Percentiles rank a stretch among this genome's conserved stretches.
These are phyloP conservation scores for Agrostemma githago DNA, from an alignment of 148 eudicot genomes.

Conservation along the genomic window DNA sequence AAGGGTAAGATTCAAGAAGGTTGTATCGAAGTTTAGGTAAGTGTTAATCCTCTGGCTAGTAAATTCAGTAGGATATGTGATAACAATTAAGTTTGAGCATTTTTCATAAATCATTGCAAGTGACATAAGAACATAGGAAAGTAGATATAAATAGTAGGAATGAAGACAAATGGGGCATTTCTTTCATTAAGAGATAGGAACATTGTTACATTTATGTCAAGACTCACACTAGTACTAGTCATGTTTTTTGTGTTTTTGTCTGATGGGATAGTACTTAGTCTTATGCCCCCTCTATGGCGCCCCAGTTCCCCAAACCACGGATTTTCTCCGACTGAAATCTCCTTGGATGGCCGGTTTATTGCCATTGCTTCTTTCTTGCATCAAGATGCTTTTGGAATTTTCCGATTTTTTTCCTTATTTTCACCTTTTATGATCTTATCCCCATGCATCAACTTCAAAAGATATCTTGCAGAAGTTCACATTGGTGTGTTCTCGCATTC, in stretches of 20 bases:
- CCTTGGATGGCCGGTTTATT: conserved; percentile 24
- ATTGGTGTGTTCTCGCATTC: background rate
- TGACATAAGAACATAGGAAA: background rate
- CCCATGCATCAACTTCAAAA: conserved; percentile 22
- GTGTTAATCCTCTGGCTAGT: background rate
- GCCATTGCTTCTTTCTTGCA: conserved; percentile 18
- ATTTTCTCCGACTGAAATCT: conserved; percentile 19
- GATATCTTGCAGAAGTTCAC: background rate
- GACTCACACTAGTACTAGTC: conserved; percentile 14
- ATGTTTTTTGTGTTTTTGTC: conserved; percentile 8
- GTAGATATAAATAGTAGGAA: background rate
- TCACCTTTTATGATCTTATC: conserved; percentile 3
- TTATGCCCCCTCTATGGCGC: conserved; percentile 10
- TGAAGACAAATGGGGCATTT: conserved; percentile 17
- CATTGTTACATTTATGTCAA: conserved; percentile 16
- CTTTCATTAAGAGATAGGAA: conserved; percentile 24
- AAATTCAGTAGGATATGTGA: background rate
- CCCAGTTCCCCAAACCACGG: conserved; percentile 11
- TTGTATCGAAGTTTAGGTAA: background rate
- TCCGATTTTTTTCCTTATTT: conserved; percentile 18
- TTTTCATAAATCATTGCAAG: background rate
- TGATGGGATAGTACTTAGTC: conserved; percentile 14
- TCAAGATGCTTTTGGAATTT: conserved; percentile 15
- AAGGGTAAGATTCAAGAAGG: background rate
- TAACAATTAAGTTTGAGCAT: background rate